Conservation (phyloP, 345 rosid species). For the Populus euphratica region DNA sequence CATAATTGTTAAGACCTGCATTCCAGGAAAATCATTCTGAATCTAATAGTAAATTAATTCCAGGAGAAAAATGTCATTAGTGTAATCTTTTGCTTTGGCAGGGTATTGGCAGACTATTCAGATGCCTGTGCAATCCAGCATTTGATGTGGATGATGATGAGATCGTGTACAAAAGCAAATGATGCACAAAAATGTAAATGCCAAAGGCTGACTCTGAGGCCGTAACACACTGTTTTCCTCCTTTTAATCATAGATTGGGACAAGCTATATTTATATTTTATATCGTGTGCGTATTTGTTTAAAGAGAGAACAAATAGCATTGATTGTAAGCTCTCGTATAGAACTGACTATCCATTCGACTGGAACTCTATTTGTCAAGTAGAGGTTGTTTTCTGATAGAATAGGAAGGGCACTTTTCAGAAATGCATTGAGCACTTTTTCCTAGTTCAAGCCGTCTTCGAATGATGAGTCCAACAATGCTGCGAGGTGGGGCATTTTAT, state of each 20-base stretch:
- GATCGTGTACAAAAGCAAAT: slow-evolving; percentile 74
- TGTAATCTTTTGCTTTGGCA: slow-evolving; percentile 22
- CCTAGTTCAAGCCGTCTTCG: neutral
- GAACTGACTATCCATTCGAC: neutral
- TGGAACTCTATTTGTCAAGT: neutral
- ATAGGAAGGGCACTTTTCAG: neutral
- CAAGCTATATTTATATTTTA: neutral
- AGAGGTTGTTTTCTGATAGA: neutral
- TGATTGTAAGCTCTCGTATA: neutral
- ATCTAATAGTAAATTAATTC: neutral
- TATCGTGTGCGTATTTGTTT: neutral
- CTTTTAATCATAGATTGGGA: neutral
- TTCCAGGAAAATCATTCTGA: neutral
- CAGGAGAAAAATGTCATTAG: neutral
- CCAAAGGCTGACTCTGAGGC: neutral
- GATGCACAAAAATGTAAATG: slow-evolving; percentile 17
- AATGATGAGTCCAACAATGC: neutral
- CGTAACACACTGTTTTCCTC: neutral
- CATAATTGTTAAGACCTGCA: neutral
- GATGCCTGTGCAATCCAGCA: slow-evolving; percentile 95
- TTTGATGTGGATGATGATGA: slow-evolving; percentile 94
- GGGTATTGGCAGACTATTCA: slow-evolving; percentile 94
- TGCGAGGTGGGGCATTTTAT: neutral
- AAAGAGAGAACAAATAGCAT: neutral
- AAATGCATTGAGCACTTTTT: neutral